Base-by-base conservation (phyloP, 805 yeast genomes). In the Ogataea ganodermae region DNA sequence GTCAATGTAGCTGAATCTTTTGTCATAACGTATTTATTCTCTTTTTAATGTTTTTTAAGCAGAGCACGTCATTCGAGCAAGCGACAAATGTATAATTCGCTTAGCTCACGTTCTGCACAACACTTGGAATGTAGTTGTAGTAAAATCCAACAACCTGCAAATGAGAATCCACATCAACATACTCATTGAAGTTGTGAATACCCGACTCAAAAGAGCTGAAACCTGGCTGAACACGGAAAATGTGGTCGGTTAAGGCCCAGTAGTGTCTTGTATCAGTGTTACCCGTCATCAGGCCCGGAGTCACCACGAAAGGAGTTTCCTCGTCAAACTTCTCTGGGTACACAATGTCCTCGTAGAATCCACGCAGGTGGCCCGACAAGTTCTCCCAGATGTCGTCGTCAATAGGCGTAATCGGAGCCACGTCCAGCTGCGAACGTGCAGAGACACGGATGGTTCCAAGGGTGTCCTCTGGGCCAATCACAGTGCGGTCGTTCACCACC, bases 191-290 rank as follows among this genome's bases (percentile, higher is more conserved):
- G 26, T 86, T 80, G 66, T 86, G 92, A 35, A 74, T 68, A 36
- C 74, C 69, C 26, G 64, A 61, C 14, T 57, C 52, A 35, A 66
- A 63, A 33, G 64, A 65, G 28, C 62, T 55, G 17, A 68, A 63
- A 26, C 74, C 76, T 10, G 88, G 85, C 35, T 74, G 72, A 61
- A 74, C 81, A 48, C 91, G 72, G 68, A 73, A 86, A 44, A 86
- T 82, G 58, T 84, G 76, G 30, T 71, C 63, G 2, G 85, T 76
- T 56, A 86, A 67, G 35, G 66, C 60, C 89, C 89, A 83, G 65
- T 82, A 86, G 57, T 76, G 72, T 48, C 72, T 69, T 4, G 90
- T 84, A 59, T 86, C 91, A 3, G 91, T 85, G 64, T 84, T 84
- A 17, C 84, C 90, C 2, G 86, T 72, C 75, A 80, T 77, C 33